These are phyloP conservation scores for Myriosclerotinia scirpicola DNA, from an alignment of 2,329 filamentous ascomycete species.

Conservation along the genomic window DNA sequence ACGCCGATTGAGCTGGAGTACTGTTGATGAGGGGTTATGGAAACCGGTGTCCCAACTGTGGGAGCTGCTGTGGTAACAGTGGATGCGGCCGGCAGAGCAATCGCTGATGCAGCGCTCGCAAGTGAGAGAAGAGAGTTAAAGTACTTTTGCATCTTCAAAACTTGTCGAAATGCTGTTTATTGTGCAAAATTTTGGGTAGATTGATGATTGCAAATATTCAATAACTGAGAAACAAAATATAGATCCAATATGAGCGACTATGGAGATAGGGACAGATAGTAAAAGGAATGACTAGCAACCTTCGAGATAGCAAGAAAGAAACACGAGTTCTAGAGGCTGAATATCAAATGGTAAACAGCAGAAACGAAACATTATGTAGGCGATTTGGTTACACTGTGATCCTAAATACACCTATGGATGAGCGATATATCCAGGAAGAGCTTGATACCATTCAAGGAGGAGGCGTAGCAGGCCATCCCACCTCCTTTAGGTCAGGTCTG, in stretches of 20 bases:
- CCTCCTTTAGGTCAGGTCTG: not conserved
- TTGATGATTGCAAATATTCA: too few relatives aligned
- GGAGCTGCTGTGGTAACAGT: not conserved
- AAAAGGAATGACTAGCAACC: constrained; percentile 11
- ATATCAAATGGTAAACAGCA: not conserved
- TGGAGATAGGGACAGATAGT: not conserved
- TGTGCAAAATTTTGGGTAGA: not conserved
- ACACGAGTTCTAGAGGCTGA: not conserved
- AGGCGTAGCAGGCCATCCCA: not conserved
- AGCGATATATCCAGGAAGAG: not conserved
- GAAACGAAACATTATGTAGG: not conserved
- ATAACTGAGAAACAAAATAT: not conserved
- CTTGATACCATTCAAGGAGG: not conserved
- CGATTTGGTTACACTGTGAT: too few relatives aligned
- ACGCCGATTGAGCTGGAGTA: constrained; percentile 11
- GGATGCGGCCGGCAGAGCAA: not conserved
- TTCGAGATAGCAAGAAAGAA: not conserved
- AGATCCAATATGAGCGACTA: not conserved
- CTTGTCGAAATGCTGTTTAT: not conserved
- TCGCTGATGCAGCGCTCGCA: not conserved
- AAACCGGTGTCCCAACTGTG: not conserved
- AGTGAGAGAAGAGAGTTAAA: not conserved
- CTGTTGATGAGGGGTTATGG: constrained; percentile 7
- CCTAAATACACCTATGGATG: not conserved
- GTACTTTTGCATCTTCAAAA: not conserved